Base-by-base conservation (phyloP, 768 basidiomycete genomes). In the Tephrocybe rancida region DNA sequence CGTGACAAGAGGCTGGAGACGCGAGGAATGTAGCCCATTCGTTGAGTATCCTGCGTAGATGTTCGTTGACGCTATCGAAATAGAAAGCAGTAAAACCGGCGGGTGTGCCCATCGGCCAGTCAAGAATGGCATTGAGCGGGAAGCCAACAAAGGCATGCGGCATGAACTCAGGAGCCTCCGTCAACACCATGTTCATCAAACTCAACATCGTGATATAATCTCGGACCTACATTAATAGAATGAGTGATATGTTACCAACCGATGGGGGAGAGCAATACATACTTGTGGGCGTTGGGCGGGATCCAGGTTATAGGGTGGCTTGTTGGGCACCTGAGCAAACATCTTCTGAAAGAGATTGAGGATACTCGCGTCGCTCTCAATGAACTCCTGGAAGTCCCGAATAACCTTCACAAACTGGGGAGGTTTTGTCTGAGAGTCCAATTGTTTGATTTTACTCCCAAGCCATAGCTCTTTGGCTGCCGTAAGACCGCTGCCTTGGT, bases 11-110 rank as follows among this genome's bases (percentile, higher is more conserved):
- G 3, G 63, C 71, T 2, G 69, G 63, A 2, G 78, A 75, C 10
- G 61, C 58, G 45, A 86, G 77, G 68, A 69, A 84, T 9, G 49
- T 57, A 11, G 70, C 68, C 84, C 85, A 86, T 19, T 67, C 68
- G 42, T 78, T 66, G 54, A 85, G 73, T 48, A 85, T 64, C 35
- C 71, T 74, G 56, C 79, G 77, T 56, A 84, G 62, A 48, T 68
- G 60, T 0, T 37, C 59, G 50, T 86, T 85, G 51, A 85, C 73
- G 45, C 66, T 64, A 4, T 70, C 65, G 50, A 75, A 70, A 34
- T 69, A 67, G 66, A 82, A 76, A 22, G 62, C 61, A 19, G 56
- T 56, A 34, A 61, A 58, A 2, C 64, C 70, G 4, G 65, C 72
- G 5, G 59, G 35, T 2, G 71, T 73, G 22, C 66, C 72, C 72